A percentile compares a stretch with the other conserved stretches of the same genome.
These are phyloP conservation scores for Pyrus hybrid DNA, from an alignment of 331 rosid species.

Conservation along the genomic window DNA sequence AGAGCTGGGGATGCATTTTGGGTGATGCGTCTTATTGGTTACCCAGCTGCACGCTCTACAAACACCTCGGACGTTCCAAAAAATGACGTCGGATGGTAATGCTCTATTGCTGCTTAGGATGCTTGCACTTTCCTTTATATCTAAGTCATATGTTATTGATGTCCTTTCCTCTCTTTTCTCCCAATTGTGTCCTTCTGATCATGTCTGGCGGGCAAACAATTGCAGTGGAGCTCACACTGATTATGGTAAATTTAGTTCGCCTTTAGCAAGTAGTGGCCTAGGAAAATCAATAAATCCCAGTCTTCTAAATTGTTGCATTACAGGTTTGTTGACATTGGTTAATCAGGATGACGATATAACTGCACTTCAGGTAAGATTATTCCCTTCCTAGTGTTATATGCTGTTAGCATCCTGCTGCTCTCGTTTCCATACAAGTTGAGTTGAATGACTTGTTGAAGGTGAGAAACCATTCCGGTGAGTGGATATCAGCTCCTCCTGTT, in stretches of 20 bases:
- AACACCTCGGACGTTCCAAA: conserved; percentile 19
- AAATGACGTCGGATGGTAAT: conserved; percentile 85
- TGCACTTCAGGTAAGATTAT: conserved; percentile 74
- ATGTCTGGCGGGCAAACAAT: conserved; percentile 17
- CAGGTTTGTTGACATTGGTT: conserved; percentile 86
- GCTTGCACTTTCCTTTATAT: background rate
- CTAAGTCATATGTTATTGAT: conserved; percentile 14
- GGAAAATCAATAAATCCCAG: conserved; percentile 3
- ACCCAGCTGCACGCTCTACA: conserved; percentile 43
- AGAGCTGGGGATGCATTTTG: conserved; percentile 94
- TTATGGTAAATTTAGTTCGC: conserved; percentile 46
- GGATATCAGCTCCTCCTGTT: conserved; percentile 83
- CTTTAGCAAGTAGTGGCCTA: conserved; percentile 6
- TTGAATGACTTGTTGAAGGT: conserved; percentile 47
- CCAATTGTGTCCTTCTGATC: background rate
- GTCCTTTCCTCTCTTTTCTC: conserved; percentile 12
- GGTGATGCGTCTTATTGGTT: conserved; percentile 80
- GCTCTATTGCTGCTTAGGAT: background rate
- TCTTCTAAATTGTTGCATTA: conserved; percentile 12
- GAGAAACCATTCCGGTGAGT: conserved; percentile 70
- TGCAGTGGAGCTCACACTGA: conserved; percentile 98
- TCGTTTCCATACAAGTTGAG: conserved; percentile 2
- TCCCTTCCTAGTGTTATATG: background rate
- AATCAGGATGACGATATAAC: conserved; percentile 79
- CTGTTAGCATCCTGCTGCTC: background rate